Evolutionary conservation across 805 yeast genomes (phyloP), one percentile per base, ranked within the genome.

Genomic region (Sporopachydermia quercuum): DNA sequence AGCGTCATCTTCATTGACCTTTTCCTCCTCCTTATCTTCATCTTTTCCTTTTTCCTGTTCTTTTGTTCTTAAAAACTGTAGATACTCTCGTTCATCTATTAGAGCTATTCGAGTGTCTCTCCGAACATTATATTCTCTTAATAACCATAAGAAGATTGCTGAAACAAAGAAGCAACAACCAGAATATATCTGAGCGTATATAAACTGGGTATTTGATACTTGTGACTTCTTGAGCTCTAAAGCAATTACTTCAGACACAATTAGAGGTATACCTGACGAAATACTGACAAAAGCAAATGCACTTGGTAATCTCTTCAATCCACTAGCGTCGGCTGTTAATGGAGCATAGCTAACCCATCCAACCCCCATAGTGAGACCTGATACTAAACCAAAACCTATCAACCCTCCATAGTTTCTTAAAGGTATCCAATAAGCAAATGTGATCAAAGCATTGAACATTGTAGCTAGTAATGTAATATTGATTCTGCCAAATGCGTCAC

Each of bases 241-340:
- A 0, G 74, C 79, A 38, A 74, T 66, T 4, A 71, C 64, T 54
- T 75, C 82, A 3, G 74, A 60, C 1, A 66, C 63, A 16, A 75
- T 52, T 3, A 66, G 52, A 19, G 54, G 39, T 3, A 60, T 47
- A 2, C 63, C 56, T 19, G 56, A 54, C 13, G 47, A 38, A 5
- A 54, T 39, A 39, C 58, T 61, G 3, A 60, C 55, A 39, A 54
- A 58, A 3, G 61, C 50, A 56, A 67, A 59, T 2, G 63, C 66
- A 16, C 65, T 54, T 16, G 63, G 54, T 42, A 62, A 64, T 15
- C 53, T 54, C 5, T 54, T 55, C 5, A 60, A 53, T 16, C 56
- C 62, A 17, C 59, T 61, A 42, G 60, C 56, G 46, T 67, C 71
- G 3, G 65, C 69, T 15, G 58, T 54, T 15, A 67, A 37, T 1